A percentile compares a stretch with the other conserved stretches of the same genome.
phyloP scores from a whole-genome alignment of 257 asterid genomes.

The Solanum medicagineum region DNA sequence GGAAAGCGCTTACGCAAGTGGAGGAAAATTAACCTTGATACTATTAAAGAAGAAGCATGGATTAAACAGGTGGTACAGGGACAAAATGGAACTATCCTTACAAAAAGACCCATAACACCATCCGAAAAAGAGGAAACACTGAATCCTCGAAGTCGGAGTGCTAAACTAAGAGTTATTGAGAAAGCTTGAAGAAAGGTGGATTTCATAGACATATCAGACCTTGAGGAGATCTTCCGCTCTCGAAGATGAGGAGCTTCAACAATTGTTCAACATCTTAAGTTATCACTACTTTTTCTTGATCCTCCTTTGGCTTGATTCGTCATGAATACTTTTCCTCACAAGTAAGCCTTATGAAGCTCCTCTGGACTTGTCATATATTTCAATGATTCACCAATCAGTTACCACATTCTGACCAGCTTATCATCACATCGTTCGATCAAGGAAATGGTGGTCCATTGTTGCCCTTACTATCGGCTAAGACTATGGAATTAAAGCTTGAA shows the following conservation, averaged over 20 bases:
- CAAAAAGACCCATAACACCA: conserved; percentile 91
- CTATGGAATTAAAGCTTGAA: not conserved
- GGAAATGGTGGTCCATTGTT: not conserved
- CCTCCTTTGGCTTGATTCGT: not conserved
- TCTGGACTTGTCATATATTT: not conserved
- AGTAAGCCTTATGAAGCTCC: not conserved
- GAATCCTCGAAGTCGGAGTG: conserved; percentile 82
- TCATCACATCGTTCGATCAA: not conserved
- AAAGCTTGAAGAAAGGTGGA: conserved; percentile 29
- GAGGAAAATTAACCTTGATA: not conserved
- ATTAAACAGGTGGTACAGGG: conserved; percentile 61
- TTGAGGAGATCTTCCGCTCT: not conserved
- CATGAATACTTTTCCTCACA: not conserved
- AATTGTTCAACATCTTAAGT: not conserved
- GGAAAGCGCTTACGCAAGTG: not conserved
- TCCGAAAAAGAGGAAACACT: conserved; percentile 71
- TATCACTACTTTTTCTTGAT: not conserved
- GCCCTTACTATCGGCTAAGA: not conserved
- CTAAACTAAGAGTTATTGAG: conserved; percentile 86
- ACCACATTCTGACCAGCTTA: not conserved
- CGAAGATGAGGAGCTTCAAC: not conserved
- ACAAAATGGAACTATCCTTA: conserved; percentile 40
- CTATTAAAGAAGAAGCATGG: conserved; percentile 53
- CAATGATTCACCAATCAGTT: not conserved
- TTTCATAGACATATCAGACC: not conserved